A percentile compares a stretch with the other conserved stretches of the same genome.
phyloP scores from a whole-genome alignment of 257 asterid species.

The Rhazya stricta region DNA sequence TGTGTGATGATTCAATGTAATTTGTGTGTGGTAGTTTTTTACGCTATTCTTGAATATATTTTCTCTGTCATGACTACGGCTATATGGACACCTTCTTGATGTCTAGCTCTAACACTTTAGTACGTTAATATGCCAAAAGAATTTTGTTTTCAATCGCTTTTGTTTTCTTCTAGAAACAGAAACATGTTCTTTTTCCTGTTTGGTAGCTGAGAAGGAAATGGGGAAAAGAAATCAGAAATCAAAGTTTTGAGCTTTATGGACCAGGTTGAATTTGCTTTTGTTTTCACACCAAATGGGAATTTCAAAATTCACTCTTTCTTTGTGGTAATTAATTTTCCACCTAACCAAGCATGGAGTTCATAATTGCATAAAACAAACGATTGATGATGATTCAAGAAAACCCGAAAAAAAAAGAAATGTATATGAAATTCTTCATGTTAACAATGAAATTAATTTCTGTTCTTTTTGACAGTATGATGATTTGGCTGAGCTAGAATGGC shows the following conservation, averaged over 20 bases:
- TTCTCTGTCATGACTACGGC: background rate
- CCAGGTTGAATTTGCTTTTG: slow-evolving; percentile 2
- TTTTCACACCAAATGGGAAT: background rate
- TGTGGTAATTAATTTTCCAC: background rate
- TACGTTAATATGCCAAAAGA: slow-evolving; percentile 16
- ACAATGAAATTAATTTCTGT: background rate
- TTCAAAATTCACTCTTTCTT: too few species aligned
- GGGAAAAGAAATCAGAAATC: background rate
- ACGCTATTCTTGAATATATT: background rate
- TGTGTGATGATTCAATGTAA: background rate
- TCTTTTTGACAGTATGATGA: slow-evolving; percentile 55
- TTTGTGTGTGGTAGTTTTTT: background rate
- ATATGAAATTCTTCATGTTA: background rate
- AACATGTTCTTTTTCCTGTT: slow-evolving; percentile 21
- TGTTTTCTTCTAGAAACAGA: slow-evolving; percentile 26
- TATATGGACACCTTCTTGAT: slow-evolving; percentile 6
- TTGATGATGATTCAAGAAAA: background rate
- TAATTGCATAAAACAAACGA: background rate
- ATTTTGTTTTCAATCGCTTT: slow-evolving; percentile 25
- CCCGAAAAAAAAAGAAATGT: background rate
- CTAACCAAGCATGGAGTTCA: slow-evolving; percentile 3
- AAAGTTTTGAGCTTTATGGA: slow-evolving; percentile 10
- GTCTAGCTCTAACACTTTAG: slow-evolving; percentile 30
- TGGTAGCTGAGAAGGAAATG: slow-evolving; percentile 10
- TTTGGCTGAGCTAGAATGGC: slow-evolving; percentile 88